Evolutionary conservation across 306 rosid species (phyloP), one percentile per base, ranked within the genome.

Genomic region (Senna siamea): DNA sequence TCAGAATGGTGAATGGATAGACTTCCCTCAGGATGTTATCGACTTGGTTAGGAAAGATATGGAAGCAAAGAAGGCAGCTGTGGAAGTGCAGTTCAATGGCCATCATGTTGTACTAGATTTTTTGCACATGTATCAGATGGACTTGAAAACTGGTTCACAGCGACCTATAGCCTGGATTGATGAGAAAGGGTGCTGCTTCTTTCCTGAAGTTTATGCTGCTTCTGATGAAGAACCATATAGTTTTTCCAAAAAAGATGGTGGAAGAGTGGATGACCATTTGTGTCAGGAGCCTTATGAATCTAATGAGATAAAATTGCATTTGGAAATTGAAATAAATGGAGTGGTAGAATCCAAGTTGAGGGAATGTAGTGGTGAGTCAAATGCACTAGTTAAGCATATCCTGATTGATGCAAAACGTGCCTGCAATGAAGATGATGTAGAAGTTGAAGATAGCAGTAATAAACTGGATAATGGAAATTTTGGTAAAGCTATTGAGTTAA

Each of bases 151-250:
- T 37, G 97, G 93, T 11, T 69, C 71, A 67, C 90, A 81, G 47
- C 80, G 84, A 32, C 93, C 92, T 69, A 86, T 94, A 59, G 98
- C 95, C 17, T 94, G 97, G 96, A 94, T 94, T 70, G 98, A 94
- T 79, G 95, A 88, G 72, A 74, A 86, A 20, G 96, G 88, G 46
- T 34, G 52, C 54, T 94, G 97, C 85, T 94, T 89, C 85, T 94
- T 94, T 83, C 98, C 98, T 5, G 96, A 91, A 82, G 74, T 72
- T 58, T 88, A 50, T 84, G 71, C 77, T 37, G 57, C 78, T 34
- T 80, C 83, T 20, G 77, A 76, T 22, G 84, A 80, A 58, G 86
- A 74, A 40, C 70, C 75, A 9, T 9, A 46, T 70, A 63, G 52
- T 77, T 65, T 57, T 68, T 63, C 59, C 72, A 60, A 73, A 41